Base-by-base conservation (phyloP, 177 flowering plant species). In the Tripterygium wilfordii region DNA sequence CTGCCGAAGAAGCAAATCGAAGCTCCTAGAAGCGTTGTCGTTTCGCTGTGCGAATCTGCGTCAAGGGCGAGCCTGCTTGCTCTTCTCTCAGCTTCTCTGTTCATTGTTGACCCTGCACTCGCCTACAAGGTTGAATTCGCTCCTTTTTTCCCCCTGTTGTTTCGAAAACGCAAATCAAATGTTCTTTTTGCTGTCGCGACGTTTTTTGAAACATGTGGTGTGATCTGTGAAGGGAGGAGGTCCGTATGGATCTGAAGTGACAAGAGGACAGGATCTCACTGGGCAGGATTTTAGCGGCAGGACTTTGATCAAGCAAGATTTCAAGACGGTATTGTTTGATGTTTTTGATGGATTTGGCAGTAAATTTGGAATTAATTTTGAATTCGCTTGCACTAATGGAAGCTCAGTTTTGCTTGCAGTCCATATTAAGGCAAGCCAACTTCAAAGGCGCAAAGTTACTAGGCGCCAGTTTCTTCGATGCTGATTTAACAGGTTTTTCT, bases 401-500 rank as follows among this genome's bases (percentile, higher is more conserved):
- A n/a, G n/a, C n/a, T n/a, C n/a, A n/a, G 30, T 26, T 37, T 10
- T 2, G 16, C 27, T 35, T 37, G 13, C 76, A 91, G 96, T 91
- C 95, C 17, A 83, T 92, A 48, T 51, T 88, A 24, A 56, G 96
- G 49, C 95, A 82, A 77, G 84, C 91, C 22, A 92, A 88, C 58
- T 92, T 92, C 49, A 85, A 80, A 65, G 98, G 95, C 24, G 96
- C 96, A 14, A 83, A 80, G 19, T 66, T 92, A 45, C 17, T 85
- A 3, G 96, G 98, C 36, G 98, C 98, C 24, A 92, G 98, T 79
- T 92, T 92, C 70, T 91, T 91, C 45, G 98, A 91, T 76, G 94
- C 96, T 43, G 98, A 91, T 82, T 72, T 92, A 57, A 92, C 96
- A 72, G 96, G 96, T 89, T 42, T 46, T 48, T 26, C 10, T 15